Evolutionary conservation across 2,329 filamentous ascomycete species (phyloP).

Genomic region (Verticillium nubilum): DNA sequence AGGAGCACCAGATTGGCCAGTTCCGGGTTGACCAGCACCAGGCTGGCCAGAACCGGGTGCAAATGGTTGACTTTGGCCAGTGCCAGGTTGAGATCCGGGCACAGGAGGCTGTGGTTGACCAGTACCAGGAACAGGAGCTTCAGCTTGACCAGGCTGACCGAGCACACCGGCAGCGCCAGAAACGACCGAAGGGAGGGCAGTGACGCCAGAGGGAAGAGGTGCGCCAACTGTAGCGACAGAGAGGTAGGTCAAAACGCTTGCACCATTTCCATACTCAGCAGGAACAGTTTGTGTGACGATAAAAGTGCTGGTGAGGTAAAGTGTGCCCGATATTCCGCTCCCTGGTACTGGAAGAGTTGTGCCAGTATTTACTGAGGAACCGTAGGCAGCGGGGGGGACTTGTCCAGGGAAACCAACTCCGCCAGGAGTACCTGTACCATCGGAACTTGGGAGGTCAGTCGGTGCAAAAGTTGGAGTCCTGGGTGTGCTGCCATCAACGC

Average conservation of each 20-base stretch:
- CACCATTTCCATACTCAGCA: not conserved
- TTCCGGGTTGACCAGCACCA: too few relatives aligned
- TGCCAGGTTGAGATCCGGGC: too few relatives aligned
- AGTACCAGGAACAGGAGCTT: not conserved
- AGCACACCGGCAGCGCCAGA: not conserved
- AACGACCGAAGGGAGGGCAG: not conserved
- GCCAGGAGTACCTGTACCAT: not conserved
- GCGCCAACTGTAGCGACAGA: not conserved
- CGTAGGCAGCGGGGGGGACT: not conserved
- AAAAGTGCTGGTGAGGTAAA: constrained; percentile 1
- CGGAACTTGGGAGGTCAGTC: not conserved
- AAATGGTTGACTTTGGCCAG: too few relatives aligned
- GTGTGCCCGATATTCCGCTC: not conserved
- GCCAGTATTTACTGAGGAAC: not conserved
- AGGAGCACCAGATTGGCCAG: too few relatives aligned
- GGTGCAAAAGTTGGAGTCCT: not conserved
- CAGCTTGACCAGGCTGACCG: not conserved
- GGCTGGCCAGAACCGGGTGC: too few relatives aligned
- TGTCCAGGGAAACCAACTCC: not conserved
- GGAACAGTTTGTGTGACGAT: not conserved
- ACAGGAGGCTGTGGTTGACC: not conserved
- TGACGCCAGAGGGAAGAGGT: not conserved
- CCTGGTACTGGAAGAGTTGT: not conserved
- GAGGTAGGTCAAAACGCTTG: not conserved
- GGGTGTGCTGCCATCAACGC: not conserved